Conservation (phyloP, 345 rosid genomes). For the Arabis hirsuta region DNA sequence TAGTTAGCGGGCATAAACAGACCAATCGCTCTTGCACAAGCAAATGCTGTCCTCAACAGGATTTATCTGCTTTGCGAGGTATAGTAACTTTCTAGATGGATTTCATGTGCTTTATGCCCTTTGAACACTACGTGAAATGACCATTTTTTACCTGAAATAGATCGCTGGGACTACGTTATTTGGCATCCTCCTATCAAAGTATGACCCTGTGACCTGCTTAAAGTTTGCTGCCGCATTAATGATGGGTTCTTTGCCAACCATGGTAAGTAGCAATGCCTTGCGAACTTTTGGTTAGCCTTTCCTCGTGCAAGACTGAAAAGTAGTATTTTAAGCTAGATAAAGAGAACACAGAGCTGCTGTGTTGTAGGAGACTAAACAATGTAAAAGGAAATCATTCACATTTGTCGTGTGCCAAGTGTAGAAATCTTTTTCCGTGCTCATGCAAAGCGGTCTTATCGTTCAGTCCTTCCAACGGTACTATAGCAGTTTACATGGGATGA, state of each 20-base stretch:
- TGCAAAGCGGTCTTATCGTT: background rate
- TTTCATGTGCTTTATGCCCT: background rate
- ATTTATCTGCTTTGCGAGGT: slow-evolving; percentile 97
- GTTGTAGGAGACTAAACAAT: background rate
- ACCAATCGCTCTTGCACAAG: slow-evolving; percentile 90
- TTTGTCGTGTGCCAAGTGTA: background rate
- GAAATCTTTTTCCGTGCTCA: background rate
- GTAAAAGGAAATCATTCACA: background rate
- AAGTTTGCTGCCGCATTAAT: slow-evolving; percentile 75
- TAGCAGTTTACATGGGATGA: background rate
- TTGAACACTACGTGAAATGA: slow-evolving; percentile 10
- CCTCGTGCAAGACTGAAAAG: background rate
- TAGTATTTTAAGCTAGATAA: slow-evolving; percentile 2
- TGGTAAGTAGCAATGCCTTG: slow-evolving; percentile 57
- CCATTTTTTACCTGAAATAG: slow-evolving; percentile 44
- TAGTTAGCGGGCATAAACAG: slow-evolving; percentile 92
- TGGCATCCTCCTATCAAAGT: slow-evolving; percentile 81
- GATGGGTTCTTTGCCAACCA: slow-evolving; percentile 72
- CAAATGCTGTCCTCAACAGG: slow-evolving; percentile 89
- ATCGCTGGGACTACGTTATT: slow-evolving; percentile 86
- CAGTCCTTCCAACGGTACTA: slow-evolving; percentile 1
- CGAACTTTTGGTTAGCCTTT: slow-evolving; percentile 17
- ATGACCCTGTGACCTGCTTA: slow-evolving; percentile 83
- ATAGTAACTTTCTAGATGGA: background rate
- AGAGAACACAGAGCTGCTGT: slow-evolving; percentile 12